Evolutionary conservation across 2,329 filamentous ascomycete genomes (phyloP).

Genomic region (Beauveria medogensis): DNA sequence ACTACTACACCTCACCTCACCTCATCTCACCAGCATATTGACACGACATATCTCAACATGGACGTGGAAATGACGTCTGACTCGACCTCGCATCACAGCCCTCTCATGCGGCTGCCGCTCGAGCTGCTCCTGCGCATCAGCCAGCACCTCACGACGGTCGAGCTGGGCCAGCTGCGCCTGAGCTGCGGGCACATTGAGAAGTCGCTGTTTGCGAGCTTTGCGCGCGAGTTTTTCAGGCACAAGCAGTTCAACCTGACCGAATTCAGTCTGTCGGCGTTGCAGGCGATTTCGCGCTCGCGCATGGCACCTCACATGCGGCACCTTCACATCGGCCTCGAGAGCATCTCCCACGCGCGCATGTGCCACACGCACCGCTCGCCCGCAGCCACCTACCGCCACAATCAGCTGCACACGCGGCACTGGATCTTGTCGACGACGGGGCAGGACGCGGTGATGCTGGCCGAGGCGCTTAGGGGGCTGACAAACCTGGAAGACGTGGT

Average conservation of each 20-base stretch:
- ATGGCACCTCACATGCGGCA: conserved; percentile 30
- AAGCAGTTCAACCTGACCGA: conserved; percentile 58
- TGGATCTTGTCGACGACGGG: conserved; percentile 33
- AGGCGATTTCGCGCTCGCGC: conserved; percentile 42
- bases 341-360: not conserved
- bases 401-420: not conserved
- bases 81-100: not conserved
- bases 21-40: not conserved
- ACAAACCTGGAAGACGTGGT: conserved; percentile 47
- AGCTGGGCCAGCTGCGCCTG: conserved; percentile 46
- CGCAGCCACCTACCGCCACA: not conserved
- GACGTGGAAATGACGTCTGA: not conserved
- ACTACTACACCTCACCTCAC: not conserved
- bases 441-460: conserved; percentile 43
- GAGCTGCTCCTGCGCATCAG: conserved; percentile 53
- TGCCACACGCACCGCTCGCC: conserved; percentile 2
- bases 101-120: conserved; percentile 37
- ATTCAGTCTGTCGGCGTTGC: conserved; percentile 45
- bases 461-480: conserved; percentile 47
- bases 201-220: conserved; percentile 46
- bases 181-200: conserved; percentile 47
- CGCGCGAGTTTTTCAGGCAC: conserved; percentile 55
- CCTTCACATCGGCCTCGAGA: conserved; percentile 22
- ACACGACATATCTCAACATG: not conserved
- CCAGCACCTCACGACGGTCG: conserved; percentile 42